phyloP scores from a whole-genome alignment of 1,284 basidiomycete species.

The Microbotryum violaceum region DNA sequence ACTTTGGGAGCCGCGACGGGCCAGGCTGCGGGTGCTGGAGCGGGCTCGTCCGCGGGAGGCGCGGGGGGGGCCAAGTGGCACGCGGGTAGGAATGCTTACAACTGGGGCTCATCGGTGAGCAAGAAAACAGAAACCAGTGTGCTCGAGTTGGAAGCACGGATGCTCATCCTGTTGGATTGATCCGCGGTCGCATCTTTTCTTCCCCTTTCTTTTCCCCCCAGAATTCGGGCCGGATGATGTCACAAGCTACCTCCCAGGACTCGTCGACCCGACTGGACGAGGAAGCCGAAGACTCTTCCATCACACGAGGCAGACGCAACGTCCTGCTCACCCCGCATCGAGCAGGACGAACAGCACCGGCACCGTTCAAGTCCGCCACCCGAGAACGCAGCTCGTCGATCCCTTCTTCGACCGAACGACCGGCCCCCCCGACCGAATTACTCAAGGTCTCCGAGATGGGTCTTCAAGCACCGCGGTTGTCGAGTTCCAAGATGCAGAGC shows the following conservation, averaged over 20 bases:
- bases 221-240: too few relatives aligned
- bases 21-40: slow-evolving; percentile 7
- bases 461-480: slow-evolving; percentile 11
- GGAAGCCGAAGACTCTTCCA: slow-evolving; percentile 18
- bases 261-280: slow-evolving; percentile 3
- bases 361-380: neutral
- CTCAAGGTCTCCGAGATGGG: slow-evolving; percentile 25
- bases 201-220: too few relatives aligned
- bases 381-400: neutral
- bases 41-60: slow-evolving; percentile 14
- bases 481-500: slow-evolving; percentile 23
- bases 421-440: slow-evolving; percentile 10
- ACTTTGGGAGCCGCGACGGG: slow-evolving; percentile 17
- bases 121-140: too few relatives aligned
- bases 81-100: slow-evolving; percentile 23
- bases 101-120: slow-evolving; percentile 26
- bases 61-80: slow-evolving; percentile 20
- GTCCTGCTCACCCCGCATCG: neutral
- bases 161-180: too few relatives aligned
- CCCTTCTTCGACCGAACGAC: neutral
- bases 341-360: too few relatives aligned
- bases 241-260: too few relatives aligned
- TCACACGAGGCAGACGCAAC: too few relatives aligned
- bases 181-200: too few relatives aligned
- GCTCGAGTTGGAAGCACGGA: too few relatives aligned